Evolutionary conservation across 2,329 filamentous ascomycete genomes (phyloP), one percentile per base, ranked within the genome.

Genomic region (Hypoxylon sp.): DNA sequence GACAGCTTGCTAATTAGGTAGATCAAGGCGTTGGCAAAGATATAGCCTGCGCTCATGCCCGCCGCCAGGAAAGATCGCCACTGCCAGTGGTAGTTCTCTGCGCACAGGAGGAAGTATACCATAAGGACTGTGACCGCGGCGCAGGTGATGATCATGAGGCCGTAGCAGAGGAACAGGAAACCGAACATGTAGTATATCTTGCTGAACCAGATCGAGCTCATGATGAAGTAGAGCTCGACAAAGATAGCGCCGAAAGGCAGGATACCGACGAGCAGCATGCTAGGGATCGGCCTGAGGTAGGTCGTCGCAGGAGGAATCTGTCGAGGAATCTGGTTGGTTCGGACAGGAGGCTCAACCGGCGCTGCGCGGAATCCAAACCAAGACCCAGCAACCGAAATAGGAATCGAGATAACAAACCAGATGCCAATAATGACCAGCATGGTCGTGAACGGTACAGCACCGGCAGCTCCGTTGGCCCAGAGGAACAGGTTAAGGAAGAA

Each of bases 101-200:
- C 88, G 72, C 94, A 98, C 11, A 99, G 86, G 67, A 99, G 74
- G 80, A 98, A 98, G 77, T 99, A 99, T 0, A 97, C 91, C 83
- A 98, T 88, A 15, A 99, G 80, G 7, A 98, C 88, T 0, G 95
- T 98, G 35, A 96, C 94, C 0, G 93, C 89, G 0, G 94, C 94
- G 57, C 90, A 92, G 1, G 95, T 98, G 68, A 97, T 90, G 68
- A 98, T 92, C 92, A 99, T 97, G 46, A 99, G 84, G 9, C 91
- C 93, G 72, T 97, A 99, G 82, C 93, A 97, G 54, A 99, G 84
- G 82, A 99, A 99, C 29, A 99, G 81, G 83, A 99, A 99, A 18
- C 95, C 95, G 70, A 99, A 99, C 95, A 99, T 99, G 83, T 99
- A 99, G 82, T 99, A 99, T 66, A 99, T 95, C 77, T 95, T 92